Evolutionary conservation across 768 basidiomycete species (phyloP), one percentile per base, ranked within the genome.

Genomic region (Boletus vinaceobasis): DNA sequence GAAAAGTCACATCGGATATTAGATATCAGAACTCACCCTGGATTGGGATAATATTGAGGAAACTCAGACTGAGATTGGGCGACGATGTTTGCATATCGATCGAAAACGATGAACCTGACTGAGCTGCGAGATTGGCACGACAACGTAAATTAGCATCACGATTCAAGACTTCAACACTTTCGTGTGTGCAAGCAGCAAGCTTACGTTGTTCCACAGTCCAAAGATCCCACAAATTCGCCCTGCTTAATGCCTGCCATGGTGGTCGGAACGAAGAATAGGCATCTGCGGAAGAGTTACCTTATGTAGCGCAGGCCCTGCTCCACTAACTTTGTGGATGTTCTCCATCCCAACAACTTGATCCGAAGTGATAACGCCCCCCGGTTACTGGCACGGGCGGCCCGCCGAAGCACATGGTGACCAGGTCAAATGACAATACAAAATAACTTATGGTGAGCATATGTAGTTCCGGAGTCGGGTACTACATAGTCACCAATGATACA

Each of bases 171-270:
- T 11, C 17, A 52, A 15, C 33, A 26, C 29, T 40, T n/a, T 10
- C 23, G 13, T 36, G 32, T 36, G 17, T 44, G 6, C n/a, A 23
- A 53, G 21, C 38, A 36, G 31, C 31, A 48, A 33, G 74, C 90
- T 68, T 63, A 94, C 93, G 94, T 97, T 46, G 94, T 97, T 38
- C 94, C 94, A 66, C 94, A 96, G 72, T 97, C 94, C 56, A 97
- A 77, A 47, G 92, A 91, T 52, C 92, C 94, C 42, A 97, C 86
- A 70, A 96, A 93, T 67, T 93, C 86, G 55, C 85, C 86, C 62
- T 82, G 79, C 64, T 81, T 85, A 48, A 78, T 73, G 43, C 48
- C 44, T 15, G 65, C 43, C 76, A 79, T 76, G 55, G 27, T 35
- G 8, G 55, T 44, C 26, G 4, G 26, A 39, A 40, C 1, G 26